Percentiles rank a stretch among this genome's conserved stretches.
These are phyloP conservation scores for Cladorrhinum sp. DNA, from an alignment of 2,329 filamentous ascomycete species.

Conservation along the genomic window DNA sequence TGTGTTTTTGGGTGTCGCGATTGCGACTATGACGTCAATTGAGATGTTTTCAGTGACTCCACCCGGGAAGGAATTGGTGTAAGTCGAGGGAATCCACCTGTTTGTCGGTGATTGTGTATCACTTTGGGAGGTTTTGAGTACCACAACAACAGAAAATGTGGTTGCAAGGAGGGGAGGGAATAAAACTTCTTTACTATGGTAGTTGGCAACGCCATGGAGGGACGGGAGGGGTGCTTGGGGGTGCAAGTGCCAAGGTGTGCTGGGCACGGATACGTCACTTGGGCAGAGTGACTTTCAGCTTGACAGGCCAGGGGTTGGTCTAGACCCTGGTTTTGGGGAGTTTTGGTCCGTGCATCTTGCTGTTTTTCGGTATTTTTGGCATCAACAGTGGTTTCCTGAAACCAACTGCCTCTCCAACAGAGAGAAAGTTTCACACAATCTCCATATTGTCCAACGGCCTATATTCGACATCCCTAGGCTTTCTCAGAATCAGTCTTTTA, in stretches of 20 bases:
- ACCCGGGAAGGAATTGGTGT: neutral
- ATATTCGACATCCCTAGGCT: too few species aligned
- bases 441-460: too few species aligned
- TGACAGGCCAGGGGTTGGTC: neutral
- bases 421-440: too few species aligned
- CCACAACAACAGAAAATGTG: too few species aligned
- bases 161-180: too few species aligned
- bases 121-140: too few species aligned
- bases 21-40: conserved; percentile 7
- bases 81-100: neutral
- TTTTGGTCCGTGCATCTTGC: neutral
- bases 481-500: too few species aligned
- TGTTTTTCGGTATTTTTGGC: neutral
- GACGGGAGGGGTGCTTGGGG: neutral
- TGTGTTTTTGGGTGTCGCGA: neutral
- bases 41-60: neutral
- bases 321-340: neutral
- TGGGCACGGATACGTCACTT: neutral
- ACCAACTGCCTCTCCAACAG: neutral
- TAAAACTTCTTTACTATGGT: neutral
- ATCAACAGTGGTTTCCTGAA: neutral
- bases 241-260: neutral
- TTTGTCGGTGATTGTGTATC: too few species aligned
- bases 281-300: conserved; percentile 5
- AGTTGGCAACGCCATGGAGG: neutral